Evolutionary conservation across 495 filamentous ascomycete species (phyloP).

Genomic region (Venustampulla echinocandica): DNA sequence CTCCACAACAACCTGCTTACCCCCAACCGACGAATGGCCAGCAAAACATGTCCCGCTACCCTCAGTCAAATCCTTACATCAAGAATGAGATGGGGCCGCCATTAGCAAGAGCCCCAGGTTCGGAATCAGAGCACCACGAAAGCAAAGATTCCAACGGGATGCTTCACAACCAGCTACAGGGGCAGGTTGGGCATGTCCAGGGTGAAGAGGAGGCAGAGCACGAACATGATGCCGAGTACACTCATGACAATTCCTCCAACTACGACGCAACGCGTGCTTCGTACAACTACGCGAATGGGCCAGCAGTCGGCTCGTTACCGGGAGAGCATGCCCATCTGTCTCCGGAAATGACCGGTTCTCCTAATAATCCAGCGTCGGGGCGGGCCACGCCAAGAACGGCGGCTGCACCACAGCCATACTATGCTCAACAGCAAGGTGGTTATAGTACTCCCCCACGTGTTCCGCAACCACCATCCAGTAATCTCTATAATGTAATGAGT

Average conservation of each 20-base stretch:
- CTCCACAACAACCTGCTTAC: constrained; percentile 62
- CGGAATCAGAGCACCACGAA: constrained; percentile 55
- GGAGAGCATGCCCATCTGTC: constrained; percentile 76
- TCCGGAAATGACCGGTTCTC: constrained; percentile 79
- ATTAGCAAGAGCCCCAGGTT: constrained; percentile 47
- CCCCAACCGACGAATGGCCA: constrained; percentile 52
- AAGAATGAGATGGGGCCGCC: constrained; percentile 93
- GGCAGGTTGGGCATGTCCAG: constrained; percentile 40
- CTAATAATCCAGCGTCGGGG: constrained; percentile 77
- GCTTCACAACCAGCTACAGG: constrained; percentile 46
- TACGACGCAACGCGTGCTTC: constrained; percentile 62
- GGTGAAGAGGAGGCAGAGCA: constrained; percentile 63
- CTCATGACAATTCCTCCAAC: constrained; percentile 55
- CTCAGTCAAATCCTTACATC: constrained; percentile 58
- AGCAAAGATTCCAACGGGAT: constrained; percentile 60
- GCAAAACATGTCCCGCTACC: constrained; percentile 64
- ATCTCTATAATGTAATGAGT: constrained; percentile 83
- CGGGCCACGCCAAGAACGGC: constrained; percentile 79
- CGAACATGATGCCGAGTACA: constrained; percentile 72
- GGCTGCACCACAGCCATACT: constrained; percentile 60
- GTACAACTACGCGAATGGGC: constrained; percentile 64
- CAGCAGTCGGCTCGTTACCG: constrained; percentile 53
- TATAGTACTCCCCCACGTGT: constrained; percentile 72
- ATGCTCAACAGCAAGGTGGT: constrained; percentile 53
- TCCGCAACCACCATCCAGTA: constrained; percentile 59